Base-by-base conservation (phyloP, 2,329 filamentous ascomycete species). In the Microdochium trichocladiopsis region DNA sequence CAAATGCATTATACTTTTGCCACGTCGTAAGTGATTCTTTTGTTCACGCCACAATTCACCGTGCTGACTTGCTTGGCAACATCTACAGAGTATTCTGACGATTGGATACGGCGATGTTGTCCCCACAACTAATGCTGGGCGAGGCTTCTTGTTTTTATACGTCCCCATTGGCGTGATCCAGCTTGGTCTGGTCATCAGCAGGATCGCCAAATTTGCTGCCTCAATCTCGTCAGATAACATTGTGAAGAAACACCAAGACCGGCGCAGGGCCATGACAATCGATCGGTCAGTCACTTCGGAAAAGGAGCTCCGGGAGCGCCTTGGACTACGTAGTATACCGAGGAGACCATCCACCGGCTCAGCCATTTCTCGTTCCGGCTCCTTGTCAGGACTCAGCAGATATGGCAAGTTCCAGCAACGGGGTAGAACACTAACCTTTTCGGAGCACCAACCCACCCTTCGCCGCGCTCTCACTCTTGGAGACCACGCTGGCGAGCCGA, bases 161-260 rank as follows among this genome's bases (percentile, higher is more conserved):
- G 79, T 84, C 1, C 80, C 88, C 0, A 76, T 83, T 22, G 86
- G 86, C 6, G 86, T 85, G 55, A 80, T 88, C 31, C 87, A 85
- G 58, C 73, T 89, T 1, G 85, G 83, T 73, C 71, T 89, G 25
- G 80, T 88, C 59, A 80, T 89, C 21, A 78, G 77, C 24, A 85
- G 81, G 53, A 80, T 88, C 52, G 77, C 79, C 53, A 80, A 76
- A 45, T 86, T 86, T 54, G 79, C 78, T 2, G 61, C 69, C 10
- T 79, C 86, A 54, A 69, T 87, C 25, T 78, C 80, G 23, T 73
- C 79, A 49, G 77, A 83, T 55, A 85, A 87, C 37, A 74, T 88
- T 23, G 68, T 88, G 49, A 75, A 76, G 52, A 77, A 76, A 41
- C 83, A 86, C 60, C 69, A 82, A 50, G 72, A 81, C 47, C 73